Evolutionary conservation across 106 monocot genomes (phyloP).

Genomic region (Xerophyta viscosa): DNA sequence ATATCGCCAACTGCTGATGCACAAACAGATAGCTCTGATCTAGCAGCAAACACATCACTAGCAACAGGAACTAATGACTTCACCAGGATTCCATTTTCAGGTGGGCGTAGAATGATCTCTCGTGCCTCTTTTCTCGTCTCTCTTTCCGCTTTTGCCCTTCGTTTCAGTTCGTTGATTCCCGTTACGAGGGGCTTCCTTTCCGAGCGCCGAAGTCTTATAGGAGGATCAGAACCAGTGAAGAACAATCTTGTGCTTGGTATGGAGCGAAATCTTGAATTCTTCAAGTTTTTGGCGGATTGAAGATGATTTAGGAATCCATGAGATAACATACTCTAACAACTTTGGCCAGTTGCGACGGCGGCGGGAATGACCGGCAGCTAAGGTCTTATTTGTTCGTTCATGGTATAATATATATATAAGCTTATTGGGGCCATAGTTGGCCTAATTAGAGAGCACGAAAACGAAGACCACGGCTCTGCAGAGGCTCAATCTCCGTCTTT

Average conservation of each 20-base stretch:
- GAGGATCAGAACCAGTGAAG: conserved; percentile 1
- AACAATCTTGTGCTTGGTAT: background rate
- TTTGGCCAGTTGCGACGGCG: too few relatives aligned
- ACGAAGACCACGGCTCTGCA: too few relatives aligned
- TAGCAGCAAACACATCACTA: conserved; percentile 24
- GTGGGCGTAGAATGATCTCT: conserved; percentile 28
- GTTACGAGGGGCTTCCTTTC: conserved; percentile 40
- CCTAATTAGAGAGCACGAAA: too few relatives aligned
- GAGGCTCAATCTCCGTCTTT: too few relatives aligned
- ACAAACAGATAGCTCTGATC: conserved; percentile 23
- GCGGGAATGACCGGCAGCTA: too few relatives aligned
- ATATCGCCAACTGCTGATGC: conserved; percentile 6
- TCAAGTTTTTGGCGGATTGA: too few relatives aligned
- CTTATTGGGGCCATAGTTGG: too few relatives aligned
- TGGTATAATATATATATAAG: too few relatives aligned
- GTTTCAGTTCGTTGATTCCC: conserved; percentile 38
- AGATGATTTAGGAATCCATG: too few relatives aligned
- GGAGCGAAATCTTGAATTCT: too few relatives aligned
- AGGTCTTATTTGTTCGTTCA: too few relatives aligned
- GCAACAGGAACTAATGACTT: conserved; percentile 30
- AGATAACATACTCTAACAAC: too few relatives aligned
- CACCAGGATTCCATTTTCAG: conserved; percentile 41
- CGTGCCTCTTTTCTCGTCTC: conserved; percentile 21
- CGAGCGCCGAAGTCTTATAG: conserved; percentile 1
- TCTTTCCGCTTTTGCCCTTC: conserved; percentile 12